Percentiles rank a stretch among this genome's conserved stretches.
Conservation (phyloP, 768 basidiomycete genomes). For the Royoungia palumana region DNA sequence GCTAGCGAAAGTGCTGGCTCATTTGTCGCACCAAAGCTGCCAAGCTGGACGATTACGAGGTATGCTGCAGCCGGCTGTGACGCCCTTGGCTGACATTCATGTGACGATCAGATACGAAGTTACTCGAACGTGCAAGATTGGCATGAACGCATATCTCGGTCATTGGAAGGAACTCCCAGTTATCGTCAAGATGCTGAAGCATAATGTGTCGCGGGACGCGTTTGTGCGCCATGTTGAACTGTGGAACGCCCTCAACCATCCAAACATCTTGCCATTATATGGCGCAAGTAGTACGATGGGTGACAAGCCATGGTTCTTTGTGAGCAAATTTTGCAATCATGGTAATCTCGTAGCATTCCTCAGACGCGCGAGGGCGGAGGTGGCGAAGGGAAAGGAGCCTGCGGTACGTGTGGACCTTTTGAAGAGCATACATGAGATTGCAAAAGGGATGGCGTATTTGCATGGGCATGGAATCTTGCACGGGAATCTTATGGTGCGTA, state of each 20-base stretch:
- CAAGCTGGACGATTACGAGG: conserved; percentile 77
- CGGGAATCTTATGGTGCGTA: conserved; percentile 72
- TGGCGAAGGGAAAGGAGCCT: background rate
- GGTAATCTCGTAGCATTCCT: conserved; percentile 64
- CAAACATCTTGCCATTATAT: conserved; percentile 67
- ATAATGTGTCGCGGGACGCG: conserved; percentile 54
- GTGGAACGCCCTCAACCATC: conserved; percentile 68
- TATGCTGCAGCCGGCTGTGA: conserved; percentile 16
- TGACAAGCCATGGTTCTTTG: conserved; percentile 75
- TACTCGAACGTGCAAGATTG: conserved; percentile 64
- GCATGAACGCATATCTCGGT: conserved; percentile 71
- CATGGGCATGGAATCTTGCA: conserved; percentile 68
- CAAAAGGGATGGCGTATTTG: conserved; percentile 79
- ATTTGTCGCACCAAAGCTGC: conserved; percentile 35
- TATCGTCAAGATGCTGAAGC: conserved; percentile 69
- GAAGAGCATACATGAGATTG: conserved; percentile 68
- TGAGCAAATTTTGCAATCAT: conserved; percentile 67
- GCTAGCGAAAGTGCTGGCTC: background rate
- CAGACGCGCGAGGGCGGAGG: conserved; percentile 26
- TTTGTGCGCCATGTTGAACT: conserved; percentile 70
- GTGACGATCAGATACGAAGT: conserved; percentile 59
- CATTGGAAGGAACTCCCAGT: conserved; percentile 64
- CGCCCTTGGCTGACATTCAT: background rate
- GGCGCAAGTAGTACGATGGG: conserved; percentile 73
- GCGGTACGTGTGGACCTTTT: conserved; percentile 38